Base-by-base conservation (phyloP, 2,329 filamentous ascomycete genomes). In the Aspergillus transmontanensis region DNA sequence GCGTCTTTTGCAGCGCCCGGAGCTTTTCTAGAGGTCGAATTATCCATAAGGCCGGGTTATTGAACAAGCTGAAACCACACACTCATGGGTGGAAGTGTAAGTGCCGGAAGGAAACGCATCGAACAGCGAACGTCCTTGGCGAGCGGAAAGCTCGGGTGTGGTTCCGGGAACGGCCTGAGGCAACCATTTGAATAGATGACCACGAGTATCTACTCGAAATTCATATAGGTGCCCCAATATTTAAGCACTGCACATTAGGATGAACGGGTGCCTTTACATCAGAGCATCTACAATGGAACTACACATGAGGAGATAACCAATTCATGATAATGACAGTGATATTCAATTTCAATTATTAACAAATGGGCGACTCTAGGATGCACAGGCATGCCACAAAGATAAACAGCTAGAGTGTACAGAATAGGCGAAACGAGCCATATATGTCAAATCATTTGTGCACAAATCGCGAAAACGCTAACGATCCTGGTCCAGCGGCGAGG, bases 101-200 rank as follows among this genome's bases (percentile, higher is more conserved):
- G 23, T 16, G 39, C 4, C n/a, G 23, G 7, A 36, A 7, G 53
- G 57, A 60, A 59, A 5, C n/a, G 21, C 6, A 16, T 36, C 51
- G 57, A 50, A 7, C 19, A 48, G 26, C 5, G 50, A 21, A 32
- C 21, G 6, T 1, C 1, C 58, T 60, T 55, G 50, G 50, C 58
- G 34, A 14, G 16, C n/a, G 28, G 48, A 5, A 36, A 4, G 19
- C 6, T 36, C 39, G 36, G 58, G 19, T 34, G 39, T 16, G 16
- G 28, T 36, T 56, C 58, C 58, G 51, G 14, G 4, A 3, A 19
- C 11, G 6, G 58, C 53, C 53, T 61, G 53, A 61, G 53, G 59
- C 59, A 57, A 32, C 32, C 16, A 6, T 11, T 12, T 11, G 5
- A 34, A 34, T 34, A 12, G 10, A 4, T 4, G 32, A 12, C 32